phyloP scores from a whole-genome alignment of 2,329 filamentous ascomycete species.

The Diplodia intermedia region DNA sequence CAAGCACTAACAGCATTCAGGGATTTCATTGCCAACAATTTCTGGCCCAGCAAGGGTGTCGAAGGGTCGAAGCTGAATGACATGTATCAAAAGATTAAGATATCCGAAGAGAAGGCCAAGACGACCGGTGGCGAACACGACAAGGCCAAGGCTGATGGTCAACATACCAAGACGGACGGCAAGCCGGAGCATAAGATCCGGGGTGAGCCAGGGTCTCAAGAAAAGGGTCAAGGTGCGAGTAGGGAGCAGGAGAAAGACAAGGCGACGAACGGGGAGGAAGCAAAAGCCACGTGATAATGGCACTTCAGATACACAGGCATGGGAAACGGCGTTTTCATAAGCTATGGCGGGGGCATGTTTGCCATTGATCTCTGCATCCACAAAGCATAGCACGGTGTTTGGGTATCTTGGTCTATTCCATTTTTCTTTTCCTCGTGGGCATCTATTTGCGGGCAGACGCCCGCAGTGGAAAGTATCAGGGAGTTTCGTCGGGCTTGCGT shows the following conservation, averaged over 20 bases:
- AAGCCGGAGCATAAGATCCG: conserved; percentile 1
- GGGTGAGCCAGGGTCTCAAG: not conserved
- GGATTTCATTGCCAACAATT: conserved; percentile 46
- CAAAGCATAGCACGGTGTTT: conserved; percentile 32
- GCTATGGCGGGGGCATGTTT: conserved; percentile 29
- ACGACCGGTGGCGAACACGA: conserved; percentile 3
- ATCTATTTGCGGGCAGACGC: not conserved
- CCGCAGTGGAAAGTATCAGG: not conserved
- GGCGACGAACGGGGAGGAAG: conserved; percentile 26
- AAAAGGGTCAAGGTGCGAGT: conserved; percentile 24
- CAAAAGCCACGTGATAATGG: conserved; percentile 23
- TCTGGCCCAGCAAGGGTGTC: conserved; percentile 47
- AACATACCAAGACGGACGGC: conserved; percentile 22
- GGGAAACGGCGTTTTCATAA: conserved; percentile 31
- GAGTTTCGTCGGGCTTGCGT: conserved; percentile 16
- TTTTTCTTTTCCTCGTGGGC: conserved; percentile 5
- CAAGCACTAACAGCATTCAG: conserved; percentile 40
- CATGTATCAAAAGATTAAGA: conserved; percentile 45
- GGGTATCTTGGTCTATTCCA: conserved; percentile 21
- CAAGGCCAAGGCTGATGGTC: conserved; percentile 16
- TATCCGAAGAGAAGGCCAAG: conserved; percentile 18
- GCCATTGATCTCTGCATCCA: conserved; percentile 31
- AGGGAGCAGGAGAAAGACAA: conserved; percentile 32
- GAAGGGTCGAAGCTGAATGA: conserved; percentile 43
- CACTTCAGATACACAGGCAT: conserved; percentile 27